Base-by-base conservation (phyloP, 805 yeast species). In the Yamadazyma akitaensis region DNA sequence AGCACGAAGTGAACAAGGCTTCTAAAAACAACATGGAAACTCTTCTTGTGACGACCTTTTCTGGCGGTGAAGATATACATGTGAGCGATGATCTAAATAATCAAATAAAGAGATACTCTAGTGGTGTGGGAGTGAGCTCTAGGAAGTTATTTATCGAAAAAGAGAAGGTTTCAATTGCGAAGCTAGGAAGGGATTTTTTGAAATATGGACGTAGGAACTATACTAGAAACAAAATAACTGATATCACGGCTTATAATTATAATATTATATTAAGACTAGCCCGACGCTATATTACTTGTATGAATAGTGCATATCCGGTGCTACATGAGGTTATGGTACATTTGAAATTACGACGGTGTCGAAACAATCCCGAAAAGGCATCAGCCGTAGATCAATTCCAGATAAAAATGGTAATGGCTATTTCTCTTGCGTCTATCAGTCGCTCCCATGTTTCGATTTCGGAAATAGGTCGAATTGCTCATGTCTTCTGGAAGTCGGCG, bases 221-320 rank as follows among this genome's bases (percentile, higher is more conserved):
- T 19, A 42, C 40, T 2, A 38, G 36, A 28, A 47, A 50, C 36
- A 47, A 40, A 17, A 30, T 44, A 11, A 36, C 49, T 5, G 50
- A 44, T 30, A 42, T 50, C 12, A 24, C 47, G 10, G 53, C 53
- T 11, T 50, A 50, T 42, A 51, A 50, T 40, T 36, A 44, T 35
- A 36, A 30, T 24, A 18, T 50, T 19, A 42, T 50, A n/a, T 24
- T 36, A 7, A 19, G 47, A 11, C 24, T 50, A 21, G 44, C 51
- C 11, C 38, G 46, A 37, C 37, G 53, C 18, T 50, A 50, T 19
- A 43, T 47, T 30, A 42, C 48, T 2, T 47, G 49, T 43, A 50
- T 47, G 51, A 47, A 50, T 37, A 50, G 53, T 44, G 51, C 51
- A n/a, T 32, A 47, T 37, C 51, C 50, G 3, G 53, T 50, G n/a